Base-by-base conservation (phyloP, 1,284 basidiomycete genomes). In the Microbotryum scabiosae region DNA sequence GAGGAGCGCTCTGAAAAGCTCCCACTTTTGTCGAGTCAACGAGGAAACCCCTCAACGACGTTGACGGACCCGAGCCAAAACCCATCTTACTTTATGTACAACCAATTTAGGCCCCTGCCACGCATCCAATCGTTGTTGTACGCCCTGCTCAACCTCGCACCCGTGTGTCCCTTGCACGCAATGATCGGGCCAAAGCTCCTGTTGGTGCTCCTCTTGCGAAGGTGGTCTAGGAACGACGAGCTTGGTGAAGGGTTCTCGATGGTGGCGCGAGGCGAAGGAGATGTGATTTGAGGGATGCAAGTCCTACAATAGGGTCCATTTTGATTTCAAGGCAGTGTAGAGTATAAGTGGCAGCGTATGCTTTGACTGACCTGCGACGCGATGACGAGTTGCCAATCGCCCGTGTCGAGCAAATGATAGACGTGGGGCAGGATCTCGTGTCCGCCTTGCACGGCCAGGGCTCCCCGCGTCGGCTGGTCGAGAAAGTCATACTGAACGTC, bases 401-500 rank as follows among this genome's bases (percentile, higher is more conserved):
- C 76, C 28, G 77, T 75, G 45, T 74, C 61, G 43, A 85, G 74
- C 32, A 85, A 76, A 25, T 69, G 71, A 69, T 79, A 73, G 56
- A 83, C 76, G 25, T 73, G 65, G 1, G 80, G 77, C 23, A 83
- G 64, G 62, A 84, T 79, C 18, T 74, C 74, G 18, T 76, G 72
- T 10, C 79, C 82, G 14, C 76, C 72, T 2, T 76, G 70, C 1
- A 84, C 82, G 5, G 81, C 80, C 45, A 85, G 78, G 0, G 79
- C 74, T 18, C 84, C 84, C 44, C 72, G 65, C 3, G 81, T 81
- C n/a, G 82, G 82, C 16, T 18, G 36, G 36, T 41, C 36, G n/a
- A 84, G 76, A 70, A 85, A 85, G 74, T 85, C 83, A 70, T 84
- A 78, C 70, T 85, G 83, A 16, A 83, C 76, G 72, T 85, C 84